Conservation (phyloP, 2,329 filamentous ascomycete genomes). For the Cryphonectria parasitica region DNA sequence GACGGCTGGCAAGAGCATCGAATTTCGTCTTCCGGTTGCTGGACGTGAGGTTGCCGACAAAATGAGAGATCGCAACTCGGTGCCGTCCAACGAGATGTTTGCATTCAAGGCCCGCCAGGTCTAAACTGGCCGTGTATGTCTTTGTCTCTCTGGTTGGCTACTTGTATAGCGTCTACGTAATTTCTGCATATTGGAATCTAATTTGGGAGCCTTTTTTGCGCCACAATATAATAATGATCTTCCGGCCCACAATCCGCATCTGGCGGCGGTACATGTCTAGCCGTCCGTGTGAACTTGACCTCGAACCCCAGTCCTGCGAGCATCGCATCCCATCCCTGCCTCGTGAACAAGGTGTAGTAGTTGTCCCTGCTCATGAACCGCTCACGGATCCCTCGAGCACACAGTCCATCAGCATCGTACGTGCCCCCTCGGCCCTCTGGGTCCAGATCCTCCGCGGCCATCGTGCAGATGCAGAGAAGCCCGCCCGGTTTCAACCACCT, state of each 20-base stretch:
- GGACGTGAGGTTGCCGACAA: constrained; percentile 57
- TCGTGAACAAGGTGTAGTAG: constrained; percentile 14
- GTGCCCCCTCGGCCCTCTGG: constrained; percentile 9
- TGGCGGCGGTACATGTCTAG: constrained; percentile 13
- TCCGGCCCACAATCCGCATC: constrained; percentile 9
- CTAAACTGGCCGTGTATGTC: neutral
- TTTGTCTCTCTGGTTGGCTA: neutral
- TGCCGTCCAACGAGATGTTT: constrained; percentile 61
- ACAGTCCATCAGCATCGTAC: constrained; percentile 12
- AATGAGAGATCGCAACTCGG: constrained; percentile 54
- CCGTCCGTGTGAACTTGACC: neutral
- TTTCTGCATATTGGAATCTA: neutral
- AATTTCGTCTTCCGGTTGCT: constrained; percentile 65
- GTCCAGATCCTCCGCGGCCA: constrained; percentile 17
- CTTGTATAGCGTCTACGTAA: neutral
- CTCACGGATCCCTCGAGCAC: constrained; percentile 14
- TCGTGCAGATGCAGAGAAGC: constrained; percentile 28
- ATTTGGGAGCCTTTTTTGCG: neutral
- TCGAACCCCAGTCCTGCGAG: constrained; percentile 5
- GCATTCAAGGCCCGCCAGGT: constrained; percentile 35
- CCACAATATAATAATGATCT: constrained; percentile 14
- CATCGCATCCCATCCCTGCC: constrained; percentile 10
- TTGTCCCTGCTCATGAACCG: constrained; percentile 14
- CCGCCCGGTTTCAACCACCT: constrained; percentile 30
- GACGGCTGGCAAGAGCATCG: constrained; percentile 42